Conservation (phyloP, 352 stramenopile species). For the Phytophthora cactorum region DNA sequence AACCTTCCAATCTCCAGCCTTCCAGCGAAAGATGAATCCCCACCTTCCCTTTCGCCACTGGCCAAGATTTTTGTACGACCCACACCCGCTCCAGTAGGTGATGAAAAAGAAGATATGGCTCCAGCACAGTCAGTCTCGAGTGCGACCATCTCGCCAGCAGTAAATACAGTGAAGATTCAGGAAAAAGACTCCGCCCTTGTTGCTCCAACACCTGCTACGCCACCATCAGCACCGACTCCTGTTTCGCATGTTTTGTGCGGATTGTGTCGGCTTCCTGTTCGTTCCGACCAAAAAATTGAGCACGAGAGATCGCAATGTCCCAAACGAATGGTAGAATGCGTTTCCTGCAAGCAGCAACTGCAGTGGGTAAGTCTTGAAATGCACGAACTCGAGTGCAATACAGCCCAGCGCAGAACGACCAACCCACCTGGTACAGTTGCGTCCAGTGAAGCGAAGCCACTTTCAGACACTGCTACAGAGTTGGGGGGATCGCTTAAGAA, state of each 20-base stretch:
- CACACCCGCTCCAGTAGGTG: background rate
- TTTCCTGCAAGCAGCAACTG: constrained; percentile 46
- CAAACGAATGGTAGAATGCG: constrained; percentile 55
- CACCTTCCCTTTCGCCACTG: constrained; percentile 24
- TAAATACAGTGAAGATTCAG: background rate
- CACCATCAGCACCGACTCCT: constrained; percentile 2
- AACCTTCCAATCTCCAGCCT: background rate
- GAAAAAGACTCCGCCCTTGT: background rate
- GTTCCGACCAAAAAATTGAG: constrained; percentile 49
- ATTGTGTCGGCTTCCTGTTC: constrained; percentile 59
- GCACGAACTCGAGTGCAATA: constrained; percentile 41
- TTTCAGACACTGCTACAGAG: background rate
- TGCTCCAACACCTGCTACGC: constrained; percentile 3
- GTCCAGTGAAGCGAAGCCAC: constrained; percentile 5
- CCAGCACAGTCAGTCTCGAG: background rate
- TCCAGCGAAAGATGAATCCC: constrained; percentile 3
- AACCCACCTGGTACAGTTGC: background rate
- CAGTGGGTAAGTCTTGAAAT: constrained; percentile 52
- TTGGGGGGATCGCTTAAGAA: constrained; percentile 48
- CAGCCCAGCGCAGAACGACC: background rate
- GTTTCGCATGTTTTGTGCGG: constrained; percentile 46
- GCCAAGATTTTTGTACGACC: constrained; percentile 33
- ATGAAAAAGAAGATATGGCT: background rate
- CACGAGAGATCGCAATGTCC: constrained; percentile 65
- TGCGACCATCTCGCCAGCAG: background rate